A percentile compares a stretch with the other conserved stretches of the same genome.
These are phyloP conservation scores for Apiotrichum brassicae DNA, from an alignment of 1,284 basidiomycete species.

Conservation along the genomic window DNA sequence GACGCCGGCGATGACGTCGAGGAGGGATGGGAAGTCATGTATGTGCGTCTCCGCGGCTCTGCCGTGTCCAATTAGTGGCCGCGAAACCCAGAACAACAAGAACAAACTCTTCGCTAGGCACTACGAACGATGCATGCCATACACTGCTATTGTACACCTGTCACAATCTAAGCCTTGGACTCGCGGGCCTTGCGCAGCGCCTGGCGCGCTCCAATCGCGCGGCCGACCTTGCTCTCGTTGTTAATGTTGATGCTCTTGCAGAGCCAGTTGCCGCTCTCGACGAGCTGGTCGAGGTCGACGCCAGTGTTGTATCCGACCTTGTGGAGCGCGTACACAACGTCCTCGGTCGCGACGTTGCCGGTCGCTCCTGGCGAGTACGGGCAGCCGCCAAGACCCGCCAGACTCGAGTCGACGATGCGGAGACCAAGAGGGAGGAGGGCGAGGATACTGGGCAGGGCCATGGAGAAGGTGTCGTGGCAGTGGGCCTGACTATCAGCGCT, in stretches of 20 bases:
- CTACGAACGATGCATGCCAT: no score
- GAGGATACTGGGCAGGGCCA: conserved; percentile 54
- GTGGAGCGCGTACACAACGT: conserved; percentile 76
- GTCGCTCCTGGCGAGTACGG: conserved; percentile 93
- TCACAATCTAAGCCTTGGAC: no score
- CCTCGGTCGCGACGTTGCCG: conserved; percentile 88
- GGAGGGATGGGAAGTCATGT: conserved; percentile 65
- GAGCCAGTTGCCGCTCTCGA: conserved; percentile 75
- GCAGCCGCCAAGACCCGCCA: conserved; percentile 87
- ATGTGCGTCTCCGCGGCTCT: conserved; percentile 60
- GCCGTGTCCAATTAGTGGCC: conserved; percentile 25
- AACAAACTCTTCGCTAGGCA: no score
- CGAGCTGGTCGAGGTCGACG: conserved; percentile 61
- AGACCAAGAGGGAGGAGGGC: conserved; percentile 51
- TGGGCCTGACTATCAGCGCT: no score
- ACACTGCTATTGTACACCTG: no score
- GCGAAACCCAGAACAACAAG: no score
- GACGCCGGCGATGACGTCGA: conserved; percentile 15
- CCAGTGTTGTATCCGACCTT: conserved; percentile 63
- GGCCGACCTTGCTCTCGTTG: conserved; percentile 73
- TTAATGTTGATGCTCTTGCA: conserved; percentile 59
- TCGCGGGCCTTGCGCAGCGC: conserved; percentile 17
- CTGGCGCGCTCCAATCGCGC: conserved; percentile 58
- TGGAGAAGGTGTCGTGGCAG: conserved; percentile 90
- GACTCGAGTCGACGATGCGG: conserved; percentile 53